phyloP scores from a whole-genome alignment of 139 green algal genomes.

The Spirogloea muscicola region DNA sequence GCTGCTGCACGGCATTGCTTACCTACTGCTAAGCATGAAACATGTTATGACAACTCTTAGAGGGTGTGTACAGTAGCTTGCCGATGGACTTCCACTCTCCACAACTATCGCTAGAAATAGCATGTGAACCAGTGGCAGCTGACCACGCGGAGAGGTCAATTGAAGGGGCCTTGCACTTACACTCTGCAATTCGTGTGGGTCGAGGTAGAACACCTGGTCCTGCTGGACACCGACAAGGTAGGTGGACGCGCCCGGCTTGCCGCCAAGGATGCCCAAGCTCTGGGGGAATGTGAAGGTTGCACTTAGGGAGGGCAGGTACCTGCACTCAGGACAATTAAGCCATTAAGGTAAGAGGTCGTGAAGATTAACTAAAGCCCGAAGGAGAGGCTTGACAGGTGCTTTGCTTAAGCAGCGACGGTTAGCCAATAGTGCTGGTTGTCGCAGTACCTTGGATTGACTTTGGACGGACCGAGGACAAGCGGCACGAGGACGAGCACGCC shows the following conservation, averaged over 20 bases:
- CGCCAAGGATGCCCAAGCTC: conserved; percentile 83
- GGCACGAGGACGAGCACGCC: conserved; percentile 71
- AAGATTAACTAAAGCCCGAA: neutral
- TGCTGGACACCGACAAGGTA: conserved; percentile 80
- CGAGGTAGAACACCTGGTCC: conserved; percentile 68
- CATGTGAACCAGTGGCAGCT: no score
- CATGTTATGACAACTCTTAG: no score
- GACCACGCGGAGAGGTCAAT: no score
- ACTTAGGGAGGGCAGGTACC: conserved; percentile 77
- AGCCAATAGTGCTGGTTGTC: neutral
- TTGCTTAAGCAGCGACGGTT: neutral
- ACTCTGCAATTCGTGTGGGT: conserved; percentile 78
- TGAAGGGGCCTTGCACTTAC: no score
- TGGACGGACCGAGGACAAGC: conserved; percentile 73
- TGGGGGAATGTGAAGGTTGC: conserved; percentile 69
- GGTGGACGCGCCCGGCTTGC: conserved; percentile 69
- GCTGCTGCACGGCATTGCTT: no score
- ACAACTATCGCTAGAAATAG: no score
- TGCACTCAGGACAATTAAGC: no score
- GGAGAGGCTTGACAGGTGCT: neutral
- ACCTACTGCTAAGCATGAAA: no score
- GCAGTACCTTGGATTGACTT: conserved; percentile 54
- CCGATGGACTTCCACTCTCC: no score
- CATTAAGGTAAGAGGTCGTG: neutral
- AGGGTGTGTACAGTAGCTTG: no score